Base-by-base conservation (phyloP, 1,284 basidiomycete species). In the Thecaphora thlaspeos region DNA sequence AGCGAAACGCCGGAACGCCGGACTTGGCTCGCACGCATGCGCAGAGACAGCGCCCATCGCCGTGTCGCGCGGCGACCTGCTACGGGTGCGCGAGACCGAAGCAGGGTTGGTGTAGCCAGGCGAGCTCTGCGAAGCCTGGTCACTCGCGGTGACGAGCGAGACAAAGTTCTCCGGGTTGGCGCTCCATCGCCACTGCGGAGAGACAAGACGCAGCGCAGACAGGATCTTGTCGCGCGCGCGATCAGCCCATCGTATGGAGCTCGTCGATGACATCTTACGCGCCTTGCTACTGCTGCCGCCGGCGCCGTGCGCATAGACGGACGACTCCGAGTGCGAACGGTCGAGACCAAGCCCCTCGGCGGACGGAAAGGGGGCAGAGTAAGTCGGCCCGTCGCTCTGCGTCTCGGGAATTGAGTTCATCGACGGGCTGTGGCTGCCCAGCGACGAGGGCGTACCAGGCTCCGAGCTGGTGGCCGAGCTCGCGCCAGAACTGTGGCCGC, bases 1-100 rank as follows among this genome's bases (percentile, higher is more conserved):
- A 14, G 62, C 66, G 46, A 77, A 77, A 24, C 67, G 62, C 10
- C 71, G 67, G 46, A 76, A 76, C 11, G 73, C 73, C 4, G 73
- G 73, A 48, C 67, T 75, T 2, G 63, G 60, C 43, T 75, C 73
- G 48, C 65, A 54, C 58, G 65, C 48, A 39, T 55, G 53, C 47
- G 61, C 41, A n/a, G 56, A 56, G 30, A 48, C 41, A 43, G 51
- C 48, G 47, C 60, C 52, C 18, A 51, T 36, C 10, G 55, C 45
- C 12, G 61, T 46, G 40, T 58, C 56, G 14, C 61, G 48, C 14
- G 54, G 50, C 5, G 49, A 32, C 40, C 54, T 43, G 36, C 57
- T 51, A 24, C 52, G 51, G 24, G 32, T 42, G 36, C 8, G 8
- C 17, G 36, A 17, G 7, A 4, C 18, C 19, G 19, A 19, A 43